These are phyloP conservation scores for Xylariaceae sp. DNA, from an alignment of 2,329 filamentous ascomycete genomes.

Conservation along the genomic window DNA sequence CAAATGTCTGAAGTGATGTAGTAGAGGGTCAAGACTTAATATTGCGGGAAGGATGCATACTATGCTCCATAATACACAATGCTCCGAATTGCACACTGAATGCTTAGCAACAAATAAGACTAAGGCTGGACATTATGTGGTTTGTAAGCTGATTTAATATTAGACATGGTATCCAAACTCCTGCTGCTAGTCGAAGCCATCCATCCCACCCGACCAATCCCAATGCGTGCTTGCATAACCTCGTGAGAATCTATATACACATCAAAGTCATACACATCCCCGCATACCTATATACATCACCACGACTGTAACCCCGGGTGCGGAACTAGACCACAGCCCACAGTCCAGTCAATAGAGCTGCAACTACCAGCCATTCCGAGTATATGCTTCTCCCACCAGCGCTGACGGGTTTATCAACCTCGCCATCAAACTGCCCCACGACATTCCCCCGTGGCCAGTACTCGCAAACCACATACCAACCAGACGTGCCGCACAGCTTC, in stretches of 20 bases:
- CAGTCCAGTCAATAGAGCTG: not conserved
- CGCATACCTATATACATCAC: not conserved
- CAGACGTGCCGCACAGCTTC: constrained; percentile 38
- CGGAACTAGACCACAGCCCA: constrained; percentile 1
- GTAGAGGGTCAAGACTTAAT: not conserved
- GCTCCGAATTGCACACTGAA: no score
- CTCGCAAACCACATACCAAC: constrained; percentile 67
- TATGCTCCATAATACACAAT: no score
- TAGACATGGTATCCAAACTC: no score
- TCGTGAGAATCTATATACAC: not conserved
- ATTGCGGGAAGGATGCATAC: not conserved
- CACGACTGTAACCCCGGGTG: not conserved
- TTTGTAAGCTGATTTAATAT: no score
- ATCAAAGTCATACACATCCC: not conserved
- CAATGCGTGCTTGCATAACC: no score
- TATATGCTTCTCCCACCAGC: not conserved
- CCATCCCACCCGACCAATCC: no score
- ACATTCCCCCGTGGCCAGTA: constrained; percentile 69
- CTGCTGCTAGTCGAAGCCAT: no score
- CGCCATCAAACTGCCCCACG: constrained; percentile 47
- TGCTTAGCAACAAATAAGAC: no score
- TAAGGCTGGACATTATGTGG: no score
- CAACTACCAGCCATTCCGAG: constrained; percentile 2
- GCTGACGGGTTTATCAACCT: constrained; percentile 35
- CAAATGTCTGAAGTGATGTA: constrained; percentile 22